Evolutionary conservation across 2,329 filamentous ascomycete genomes (phyloP).

Genomic region (Juglanconis juglandina): DNA sequence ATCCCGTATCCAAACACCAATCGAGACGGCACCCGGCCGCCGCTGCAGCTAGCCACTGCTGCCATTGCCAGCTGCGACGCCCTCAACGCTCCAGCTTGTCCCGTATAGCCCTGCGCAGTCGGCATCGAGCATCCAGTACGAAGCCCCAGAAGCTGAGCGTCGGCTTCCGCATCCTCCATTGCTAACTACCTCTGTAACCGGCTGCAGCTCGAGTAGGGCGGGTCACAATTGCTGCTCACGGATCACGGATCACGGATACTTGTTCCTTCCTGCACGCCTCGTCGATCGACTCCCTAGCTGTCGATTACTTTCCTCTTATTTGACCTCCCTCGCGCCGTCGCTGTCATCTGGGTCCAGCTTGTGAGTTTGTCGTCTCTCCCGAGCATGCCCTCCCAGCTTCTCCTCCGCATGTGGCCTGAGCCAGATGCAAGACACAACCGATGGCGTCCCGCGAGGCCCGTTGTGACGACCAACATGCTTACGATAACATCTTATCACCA

Average conservation of each 20-base stretch:
- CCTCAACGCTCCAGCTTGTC: not conserved
- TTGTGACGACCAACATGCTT: constrained; percentile 10
- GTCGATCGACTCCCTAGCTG: constrained; percentile 2
- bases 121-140: not conserved
- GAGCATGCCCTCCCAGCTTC: not conserved
- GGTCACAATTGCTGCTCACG: not conserved
- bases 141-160: not conserved
- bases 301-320: not conserved
- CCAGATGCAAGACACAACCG: not conserved
- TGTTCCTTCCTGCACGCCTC: constrained; percentile 7
- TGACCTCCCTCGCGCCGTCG: not conserved
- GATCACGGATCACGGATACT: not conserved
- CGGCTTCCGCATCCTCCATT: not conserved
- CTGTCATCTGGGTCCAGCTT: not conserved
- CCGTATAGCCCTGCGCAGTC: not conserved
- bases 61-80: not conserved
- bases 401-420: not conserved
- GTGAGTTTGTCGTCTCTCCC: constrained; percentile 4
- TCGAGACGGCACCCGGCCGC: constrained; percentile 5
- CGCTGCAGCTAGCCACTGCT: constrained; percentile 12
- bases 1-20: constrained; percentile 3
- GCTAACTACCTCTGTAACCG: not conserved
- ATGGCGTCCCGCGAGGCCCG: constrained; percentile 8
- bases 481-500: constrained; percentile 14
- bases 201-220: not conserved